Percentiles rank a stretch among this genome's conserved stretches.
phyloP scores from a whole-genome alignment of 169 alveolate species.

The Eimeria praecox region DNA sequence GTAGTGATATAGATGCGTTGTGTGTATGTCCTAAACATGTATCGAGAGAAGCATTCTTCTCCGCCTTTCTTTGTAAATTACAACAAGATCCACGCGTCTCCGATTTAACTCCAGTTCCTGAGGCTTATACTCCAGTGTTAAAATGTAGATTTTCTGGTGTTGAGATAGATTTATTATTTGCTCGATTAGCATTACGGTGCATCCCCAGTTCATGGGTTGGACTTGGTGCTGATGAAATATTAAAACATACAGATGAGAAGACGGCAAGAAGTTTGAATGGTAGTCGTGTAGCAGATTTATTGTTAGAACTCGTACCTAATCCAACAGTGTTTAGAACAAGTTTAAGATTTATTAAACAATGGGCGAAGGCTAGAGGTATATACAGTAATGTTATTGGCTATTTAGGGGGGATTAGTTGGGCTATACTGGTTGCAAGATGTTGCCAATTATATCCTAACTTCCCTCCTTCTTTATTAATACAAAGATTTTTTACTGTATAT shows the following conservation, averaged over 20 bases:
- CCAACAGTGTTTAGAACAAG: conserved; percentile 95
- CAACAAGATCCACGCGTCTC: conserved; percentile 94
- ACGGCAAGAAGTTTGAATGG: conserved; percentile 96
- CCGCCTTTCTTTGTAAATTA: conserved; percentile 93
- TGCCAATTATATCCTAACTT: conserved; percentile 97
- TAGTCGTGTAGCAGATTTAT: conserved; percentile 97
- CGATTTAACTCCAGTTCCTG: conserved; percentile 96
- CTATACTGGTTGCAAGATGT: conserved; percentile 98
- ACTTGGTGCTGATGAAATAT: conserved; percentile 90
- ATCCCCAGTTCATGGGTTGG: conserved; percentile 94
- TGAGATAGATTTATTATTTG: conserved; percentile 98
- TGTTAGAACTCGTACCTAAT: conserved; percentile 96
- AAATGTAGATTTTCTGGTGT: conserved; percentile 95
- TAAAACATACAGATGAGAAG: conserved; percentile 91
- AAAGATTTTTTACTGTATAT: conserved; percentile 96
- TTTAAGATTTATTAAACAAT: conserved; percentile 96
- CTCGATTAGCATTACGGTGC: conserved; percentile 93
- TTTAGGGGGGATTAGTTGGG: conserved; percentile 99
- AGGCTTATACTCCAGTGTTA: conserved; percentile 98
- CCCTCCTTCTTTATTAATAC: conserved; percentile 94
- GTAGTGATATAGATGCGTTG: conserved; percentile 98
- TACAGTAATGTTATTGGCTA: conserved; percentile 98
- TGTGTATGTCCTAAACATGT: conserved; percentile 98
- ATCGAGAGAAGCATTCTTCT: conserved; percentile 95
- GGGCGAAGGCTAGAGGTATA: conserved; percentile 99